Evolutionary conservation across 164 flowering plant genomes (phyloP), one percentile per base, ranked within the genome.

Genomic region (Magnolia kwangsiensis): DNA sequence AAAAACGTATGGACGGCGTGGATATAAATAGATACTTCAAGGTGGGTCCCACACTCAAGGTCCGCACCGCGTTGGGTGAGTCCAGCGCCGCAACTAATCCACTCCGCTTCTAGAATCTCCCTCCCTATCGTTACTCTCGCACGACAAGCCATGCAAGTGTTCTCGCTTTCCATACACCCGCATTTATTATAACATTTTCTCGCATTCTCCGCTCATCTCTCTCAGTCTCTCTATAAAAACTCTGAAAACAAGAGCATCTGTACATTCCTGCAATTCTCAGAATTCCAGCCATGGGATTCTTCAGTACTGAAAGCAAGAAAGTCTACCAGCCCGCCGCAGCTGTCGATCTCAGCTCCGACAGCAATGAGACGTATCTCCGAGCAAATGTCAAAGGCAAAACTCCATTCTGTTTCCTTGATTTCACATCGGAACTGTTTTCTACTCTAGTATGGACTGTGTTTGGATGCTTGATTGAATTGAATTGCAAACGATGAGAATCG

Each of bases 321-420:
- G 83, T 84, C 29, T 92, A 88, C 85, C 86, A 86, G 83, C 86
- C 90, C 0, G 86, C 78, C 13, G 79, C 85, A 27, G 86, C 86
- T 0, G 82, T 88, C 29, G 88, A 90, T 80, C 83, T 90, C 76
- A 83, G 86, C 18, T 85, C 90, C 45, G 1, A 74, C 10, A 87
- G 90, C 67, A 67, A 81, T 45, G 88, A 90, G 66, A 16, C 76
- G 63, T 92, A 92, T 75, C 65, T 89, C 58, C 76, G 58, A 63
- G 86, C 92, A 29, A 76, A 89, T 75, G 96, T 92, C 68, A 90
- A 90, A 90, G 96, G 96, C 89, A 73, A 16, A 20, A n/a, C 21
- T 23, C 7, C 67, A 0, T n/a, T 18, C 29, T 10, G 4, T 64
- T 18, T 9, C 4, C 0, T 2, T 64, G 7, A 37, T 37, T 37